Base-by-base conservation (phyloP, 768 basidiomycete species). In the Cystofilobasidium ferigula region DNA sequence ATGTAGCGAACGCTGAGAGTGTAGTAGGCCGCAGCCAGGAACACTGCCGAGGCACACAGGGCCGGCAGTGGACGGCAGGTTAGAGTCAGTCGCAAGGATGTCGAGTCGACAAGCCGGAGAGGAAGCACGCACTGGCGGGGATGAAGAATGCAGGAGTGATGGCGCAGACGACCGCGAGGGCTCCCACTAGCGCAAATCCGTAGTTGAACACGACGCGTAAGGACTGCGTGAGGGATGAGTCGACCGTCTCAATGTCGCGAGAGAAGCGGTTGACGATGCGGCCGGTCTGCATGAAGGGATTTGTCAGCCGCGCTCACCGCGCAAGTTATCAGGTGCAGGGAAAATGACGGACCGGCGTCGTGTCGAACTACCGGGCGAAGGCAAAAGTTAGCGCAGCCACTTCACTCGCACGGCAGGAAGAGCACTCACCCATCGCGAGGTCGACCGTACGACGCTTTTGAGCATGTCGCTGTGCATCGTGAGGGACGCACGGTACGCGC, bases 221-320 rank as follows among this genome's bases (percentile, higher is more conserved):
- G 2, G 70, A 62, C 28, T 61, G 53, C 84, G 14, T 81, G 74
- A 0, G 85, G 4, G 84, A 85, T 0, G 80, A 80, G 72, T 94
- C 92, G 24, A 94, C 86, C 0, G 87, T 90, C 75, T 91, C 89
- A 40, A 93, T 81, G 71, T 94, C 89, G 78, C 85, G 71, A 7
- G 68, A 62, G 47, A 40, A 68, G 30, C 62, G n/a, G 57, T 69
- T 60, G 60, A 71, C 35, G 48, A 63, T 63, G 3, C 43, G 34
- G 30, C 51, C 51, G 26, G 51, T 22, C 51, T 28, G 51, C 28
- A 48, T 2, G 20, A 28, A 26, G 4, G 32, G 34, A 56, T 28
- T 2, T 3, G 24, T 56, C 30, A 34, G 54, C 34, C 10, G 24
- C 9, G 30, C 20, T 34, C 30, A 12, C 24, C 24, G 54, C 32